Conservation (phyloP, 106 monocot genomes). For the Dendrobium chrysotoxum region DNA sequence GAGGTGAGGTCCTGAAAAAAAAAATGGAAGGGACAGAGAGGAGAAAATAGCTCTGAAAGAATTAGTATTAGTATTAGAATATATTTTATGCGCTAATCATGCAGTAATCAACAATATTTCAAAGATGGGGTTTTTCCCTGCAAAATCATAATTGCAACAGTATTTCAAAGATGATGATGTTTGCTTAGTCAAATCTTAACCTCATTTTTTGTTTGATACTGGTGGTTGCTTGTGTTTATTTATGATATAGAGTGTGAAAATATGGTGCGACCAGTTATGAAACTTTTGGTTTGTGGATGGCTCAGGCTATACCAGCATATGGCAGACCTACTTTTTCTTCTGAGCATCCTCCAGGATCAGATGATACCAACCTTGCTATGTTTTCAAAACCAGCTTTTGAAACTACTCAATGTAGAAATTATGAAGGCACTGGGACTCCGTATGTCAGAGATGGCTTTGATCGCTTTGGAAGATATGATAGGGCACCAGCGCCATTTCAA, state of each 20-base stretch:
- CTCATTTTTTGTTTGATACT: not conserved
- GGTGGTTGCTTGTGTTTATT: not conserved
- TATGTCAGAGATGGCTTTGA: not conserved
- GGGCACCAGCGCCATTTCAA: conserved; percentile 1
- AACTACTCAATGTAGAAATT: conserved; percentile 1
- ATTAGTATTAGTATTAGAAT: not conserved
- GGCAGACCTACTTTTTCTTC: conserved; percentile 11
- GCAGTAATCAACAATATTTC: not conserved
- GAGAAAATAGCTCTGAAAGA: not conserved
- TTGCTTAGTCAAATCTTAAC: not conserved
- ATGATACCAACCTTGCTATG: not conserved
- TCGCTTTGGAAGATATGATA: conserved; percentile 5
- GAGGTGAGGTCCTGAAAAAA: not conserved
- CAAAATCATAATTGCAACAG: not conserved
- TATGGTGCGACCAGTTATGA: not conserved
- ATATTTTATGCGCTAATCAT: not conserved
- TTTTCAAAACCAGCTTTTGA: not conserved
- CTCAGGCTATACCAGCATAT: conserved; percentile 25
- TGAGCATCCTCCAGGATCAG: not conserved
- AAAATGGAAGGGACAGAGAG: not conserved
- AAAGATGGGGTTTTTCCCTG: not conserved
- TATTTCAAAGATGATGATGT: not conserved
- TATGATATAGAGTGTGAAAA: not conserved
- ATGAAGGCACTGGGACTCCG: not conserved
- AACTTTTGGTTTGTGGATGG: not conserved